Conservation (phyloP, 768 basidiomycete genomes). For the Pholiota microspora region DNA sequence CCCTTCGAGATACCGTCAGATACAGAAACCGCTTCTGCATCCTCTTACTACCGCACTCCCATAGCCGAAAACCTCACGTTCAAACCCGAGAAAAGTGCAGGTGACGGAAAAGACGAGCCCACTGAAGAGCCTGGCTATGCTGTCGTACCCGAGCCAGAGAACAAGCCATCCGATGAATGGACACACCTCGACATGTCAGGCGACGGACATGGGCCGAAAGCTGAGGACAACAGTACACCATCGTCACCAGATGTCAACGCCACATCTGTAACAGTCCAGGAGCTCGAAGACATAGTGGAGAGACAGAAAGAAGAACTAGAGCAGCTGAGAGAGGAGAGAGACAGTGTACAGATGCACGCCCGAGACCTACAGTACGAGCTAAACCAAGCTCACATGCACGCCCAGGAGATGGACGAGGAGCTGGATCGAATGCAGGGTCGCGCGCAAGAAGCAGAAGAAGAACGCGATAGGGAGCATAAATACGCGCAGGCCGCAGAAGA, state of each 20-base stretch:
- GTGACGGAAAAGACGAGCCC: neutral
- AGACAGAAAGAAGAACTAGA: neutral
- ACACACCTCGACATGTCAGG: neutral
- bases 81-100: neutral
- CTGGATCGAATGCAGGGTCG: neutral
- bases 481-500: neutral
- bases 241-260: too few relatives aligned
- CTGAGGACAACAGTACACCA: too few relatives aligned
- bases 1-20: conserved; percentile 1
- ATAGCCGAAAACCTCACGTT: neutral
- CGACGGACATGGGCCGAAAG: too few relatives aligned
- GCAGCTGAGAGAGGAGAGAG: neutral
- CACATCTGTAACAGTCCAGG: too few relatives aligned
- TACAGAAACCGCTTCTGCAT: neutral
- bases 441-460: conserved; percentile 7
- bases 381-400: neutral
- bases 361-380: neutral
- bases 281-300: neutral
- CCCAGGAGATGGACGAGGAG: neutral
- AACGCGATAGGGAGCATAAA: neutral
- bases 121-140: conserved; percentile 15
- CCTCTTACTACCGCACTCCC: conserved; percentile 4
- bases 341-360: neutral
- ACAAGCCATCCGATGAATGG: conserved; percentile 1
- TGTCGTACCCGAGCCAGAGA: conserved; percentile 10